These are phyloP conservation scores for Solanum appendiculatum DNA, from an alignment of 257 asterid species.

Conservation along the genomic window DNA sequence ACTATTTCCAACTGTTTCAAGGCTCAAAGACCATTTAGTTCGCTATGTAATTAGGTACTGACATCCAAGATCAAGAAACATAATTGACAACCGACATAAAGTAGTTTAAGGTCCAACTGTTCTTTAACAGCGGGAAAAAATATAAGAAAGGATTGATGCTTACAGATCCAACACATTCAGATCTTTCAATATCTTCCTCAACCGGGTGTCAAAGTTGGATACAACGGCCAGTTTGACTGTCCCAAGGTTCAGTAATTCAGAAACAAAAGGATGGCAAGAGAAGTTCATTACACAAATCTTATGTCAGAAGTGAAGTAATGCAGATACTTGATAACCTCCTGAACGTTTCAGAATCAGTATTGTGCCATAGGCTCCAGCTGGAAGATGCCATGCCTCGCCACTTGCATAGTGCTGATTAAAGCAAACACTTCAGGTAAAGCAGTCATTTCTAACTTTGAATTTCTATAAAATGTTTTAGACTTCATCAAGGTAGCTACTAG, in stretches of 20 bases:
- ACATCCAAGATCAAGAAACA: background rate
- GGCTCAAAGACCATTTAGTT: background rate
- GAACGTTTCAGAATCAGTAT: slow-evolving; percentile 46
- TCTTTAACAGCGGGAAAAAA: background rate
- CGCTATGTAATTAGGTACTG: background rate
- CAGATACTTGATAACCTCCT: slow-evolving; percentile 59
- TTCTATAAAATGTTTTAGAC: background rate
- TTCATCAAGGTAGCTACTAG: background rate
- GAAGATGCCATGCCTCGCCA: slow-evolving; percentile 93
- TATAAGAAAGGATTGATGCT: slow-evolving; percentile 16
- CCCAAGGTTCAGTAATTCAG: slow-evolving; percentile 7
- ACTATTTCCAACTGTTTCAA: background rate
- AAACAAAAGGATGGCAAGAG: background rate
- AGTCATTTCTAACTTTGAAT: background rate
- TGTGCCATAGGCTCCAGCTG: slow-evolving; percentile 70
- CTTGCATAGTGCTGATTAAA: slow-evolving; percentile 69
- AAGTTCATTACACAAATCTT: background rate
- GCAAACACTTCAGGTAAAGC: background rate
- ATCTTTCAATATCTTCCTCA: slow-evolving; percentile 76
- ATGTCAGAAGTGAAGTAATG: slow-evolving; percentile 2
- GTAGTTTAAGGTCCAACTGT: background rate
- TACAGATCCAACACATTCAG: slow-evolving; percentile 70
- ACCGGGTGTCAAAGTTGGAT: slow-evolving; percentile 90
- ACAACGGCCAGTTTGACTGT: slow-evolving; percentile 95
- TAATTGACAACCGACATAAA: background rate